phyloP scores from a whole-genome alignment of 331 rosid species.

The Dryas integrifolia region DNA sequence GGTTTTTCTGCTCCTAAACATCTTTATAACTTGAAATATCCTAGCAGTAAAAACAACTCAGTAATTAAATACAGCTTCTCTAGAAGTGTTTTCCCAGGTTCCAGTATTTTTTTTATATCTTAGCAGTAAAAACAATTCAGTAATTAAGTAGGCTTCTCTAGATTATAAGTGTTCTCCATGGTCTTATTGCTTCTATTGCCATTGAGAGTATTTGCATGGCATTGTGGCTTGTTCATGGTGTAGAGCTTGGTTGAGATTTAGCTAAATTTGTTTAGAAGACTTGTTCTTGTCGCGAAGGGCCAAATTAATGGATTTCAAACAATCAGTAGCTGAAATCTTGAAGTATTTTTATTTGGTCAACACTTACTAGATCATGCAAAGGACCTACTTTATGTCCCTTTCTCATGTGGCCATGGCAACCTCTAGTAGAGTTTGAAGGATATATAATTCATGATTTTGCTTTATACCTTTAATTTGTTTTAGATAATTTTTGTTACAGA shows the following conservation, averaged over 20 bases:
- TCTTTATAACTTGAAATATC: background rate
- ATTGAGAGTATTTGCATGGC: background rate
- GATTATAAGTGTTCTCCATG: constrained; percentile 4
- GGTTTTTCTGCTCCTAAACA: background rate
- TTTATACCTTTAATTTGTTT: background rate
- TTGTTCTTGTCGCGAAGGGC: background rate
- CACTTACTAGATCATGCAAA: background rate
- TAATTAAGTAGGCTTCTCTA: background rate
- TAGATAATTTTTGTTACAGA: background rate
- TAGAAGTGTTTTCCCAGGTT: background rate
- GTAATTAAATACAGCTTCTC: background rate
- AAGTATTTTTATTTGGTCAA: background rate
- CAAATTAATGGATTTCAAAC: background rate
- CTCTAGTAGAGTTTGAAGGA: background rate
- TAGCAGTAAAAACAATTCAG: background rate
- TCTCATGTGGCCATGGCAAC: background rate
- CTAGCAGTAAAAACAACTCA: background rate
- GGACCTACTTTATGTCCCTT: background rate
- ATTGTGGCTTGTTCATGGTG: background rate
- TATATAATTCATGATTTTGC: background rate
- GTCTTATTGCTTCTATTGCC: too few relatives aligned
- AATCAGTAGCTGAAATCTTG: background rate
- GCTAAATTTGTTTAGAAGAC: background rate
- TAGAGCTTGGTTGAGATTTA: background rate
- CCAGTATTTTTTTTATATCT: background rate